Evolutionary conservation across 2,329 filamentous ascomycete genomes (phyloP), one percentile per base, ranked within the genome.

Genomic region (Balansia obtecta): DNA sequence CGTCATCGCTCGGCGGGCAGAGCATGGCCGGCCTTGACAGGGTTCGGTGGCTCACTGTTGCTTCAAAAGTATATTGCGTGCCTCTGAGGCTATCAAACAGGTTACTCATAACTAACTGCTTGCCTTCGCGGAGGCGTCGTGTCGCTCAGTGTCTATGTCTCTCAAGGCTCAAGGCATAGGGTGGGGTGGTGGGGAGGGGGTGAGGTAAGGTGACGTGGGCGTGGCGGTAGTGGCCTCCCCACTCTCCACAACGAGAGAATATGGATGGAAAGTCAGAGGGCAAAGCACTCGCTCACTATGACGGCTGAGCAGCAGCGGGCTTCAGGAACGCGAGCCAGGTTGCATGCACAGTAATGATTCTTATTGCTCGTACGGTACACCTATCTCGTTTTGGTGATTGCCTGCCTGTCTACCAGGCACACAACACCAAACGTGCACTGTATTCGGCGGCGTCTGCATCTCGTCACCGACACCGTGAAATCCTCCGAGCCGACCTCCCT

Each of bases 71-170:
- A n/a, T n/a, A n/a, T n/a, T n/a, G 30, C 30, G 33, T 39, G 37
- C 22, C 32, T 27, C 15, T 45, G 20, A 22, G 20, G 20, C 39
- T 22, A 7, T 27, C 33, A 39, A 49, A 46, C 37, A 52, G 49
- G 50, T 52, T 46, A 34, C 46, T 46, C 50, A 52, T 52, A 49
- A 49, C 34, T 47, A 22, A 22, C 46, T 43, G 34, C 37, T 46
- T 12, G 37, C n/a, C 12, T 9, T 32, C n/a, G 32, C 20, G n/a
- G 39, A 13, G 15, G 42, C 12, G 18, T 30, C 33, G 27, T 2
- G 16, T 51, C 32, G 27, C 45, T 43, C 45, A 39, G 33, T 22
- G 15, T 46, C 44, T n/a, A n/a, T 45, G 22, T 49, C 20, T 40
- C 22, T 22, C 46, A 30, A 37, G 38, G 20, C 22, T 22, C 46